phyloP scores from a whole-genome alignment of 2,329 filamentous ascomycete genomes.

The Penicillium verrucosum region DNA sequence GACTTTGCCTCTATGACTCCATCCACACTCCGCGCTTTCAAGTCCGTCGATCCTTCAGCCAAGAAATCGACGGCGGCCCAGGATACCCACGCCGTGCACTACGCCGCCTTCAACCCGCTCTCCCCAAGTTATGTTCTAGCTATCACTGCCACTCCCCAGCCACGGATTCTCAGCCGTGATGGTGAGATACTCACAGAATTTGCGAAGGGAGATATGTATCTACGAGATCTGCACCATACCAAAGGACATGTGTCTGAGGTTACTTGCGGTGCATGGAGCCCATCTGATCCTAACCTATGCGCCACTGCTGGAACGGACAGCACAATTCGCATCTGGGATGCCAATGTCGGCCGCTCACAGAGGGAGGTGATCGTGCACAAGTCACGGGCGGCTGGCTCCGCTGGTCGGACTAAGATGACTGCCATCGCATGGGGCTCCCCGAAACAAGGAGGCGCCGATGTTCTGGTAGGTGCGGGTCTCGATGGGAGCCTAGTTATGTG shows the following conservation, averaged over 20 bases:
- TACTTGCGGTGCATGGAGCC: conserved; percentile 86
- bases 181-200: conserved; percentile 84
- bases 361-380: conserved; percentile 96
- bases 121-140: conserved; percentile 80
- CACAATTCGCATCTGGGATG: conserved; percentile 93
- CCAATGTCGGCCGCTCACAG: conserved; percentile 84
- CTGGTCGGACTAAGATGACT: conserved; percentile 90
- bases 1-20: conserved; percentile 96
- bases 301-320: conserved; percentile 93
- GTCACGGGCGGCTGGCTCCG: conserved; percentile 80
- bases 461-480: conserved; percentile 77
- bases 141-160: conserved; percentile 82
- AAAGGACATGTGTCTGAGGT: conserved; percentile 95
- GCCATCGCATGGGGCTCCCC: conserved; percentile 81
- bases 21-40: conserved; percentile 90
- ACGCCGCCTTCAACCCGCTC: conserved; percentile 79
- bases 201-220: conserved; percentile 96
- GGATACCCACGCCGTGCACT: conserved; percentile 85
- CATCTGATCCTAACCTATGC: conserved; percentile 76
- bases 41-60: conserved; percentile 80
- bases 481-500: conserved; percentile 93
- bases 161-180: conserved; percentile 84
- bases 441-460: conserved; percentile 70
- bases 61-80: conserved; percentile 67
- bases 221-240: conserved; percentile 95